Conservation (phyloP, 2,329 filamentous ascomycete genomes). For the Stromatinia cepivora region DNA sequence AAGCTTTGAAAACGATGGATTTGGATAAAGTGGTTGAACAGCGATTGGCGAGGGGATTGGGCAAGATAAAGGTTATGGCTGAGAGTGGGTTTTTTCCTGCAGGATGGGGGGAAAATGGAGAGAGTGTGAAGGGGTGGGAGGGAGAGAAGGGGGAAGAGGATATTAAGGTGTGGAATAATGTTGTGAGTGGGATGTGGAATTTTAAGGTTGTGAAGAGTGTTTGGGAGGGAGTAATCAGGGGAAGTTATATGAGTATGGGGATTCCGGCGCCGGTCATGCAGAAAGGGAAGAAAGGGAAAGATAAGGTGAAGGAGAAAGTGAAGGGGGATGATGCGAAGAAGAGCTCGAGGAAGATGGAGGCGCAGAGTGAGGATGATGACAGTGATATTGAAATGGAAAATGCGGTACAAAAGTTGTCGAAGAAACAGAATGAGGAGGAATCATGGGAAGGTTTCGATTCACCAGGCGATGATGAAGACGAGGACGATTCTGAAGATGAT, state of each 20-base stretch:
- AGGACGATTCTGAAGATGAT: conserved; percentile 19
- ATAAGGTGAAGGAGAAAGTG: conserved; percentile 25
- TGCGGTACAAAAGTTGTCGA: not conserved
- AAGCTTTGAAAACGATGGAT: conserved; percentile 52
- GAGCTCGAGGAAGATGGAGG: conserved; percentile 21
- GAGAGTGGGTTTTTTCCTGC: conserved; percentile 48
- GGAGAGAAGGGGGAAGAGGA: conserved; percentile 35
- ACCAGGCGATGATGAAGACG: conserved; percentile 25
- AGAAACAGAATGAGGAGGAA: conserved; percentile 22
- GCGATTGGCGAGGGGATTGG: conserved; percentile 51
- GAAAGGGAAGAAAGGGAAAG: conserved; percentile 29
- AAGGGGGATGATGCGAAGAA: conserved; percentile 19
- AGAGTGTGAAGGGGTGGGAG: conserved; percentile 40
- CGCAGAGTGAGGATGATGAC: conserved; percentile 7
- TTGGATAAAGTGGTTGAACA: conserved; percentile 47
- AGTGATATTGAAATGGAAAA: conserved; percentile 24
- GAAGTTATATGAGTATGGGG: conserved; percentile 38
- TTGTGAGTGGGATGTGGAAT: conserved; percentile 55
- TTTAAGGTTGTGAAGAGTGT: conserved; percentile 53
- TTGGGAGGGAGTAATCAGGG: conserved; percentile 43
- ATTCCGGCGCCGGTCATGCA: conserved; percentile 35
- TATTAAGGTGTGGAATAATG: conserved; percentile 46
- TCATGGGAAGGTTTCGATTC: conserved; percentile 32
- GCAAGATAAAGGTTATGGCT: conserved; percentile 51
- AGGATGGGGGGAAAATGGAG: conserved; percentile 21